These are phyloP conservation scores for Hypoxylon sp. DNA, from an alignment of 2,329 filamentous ascomycete species.

Conservation along the genomic window DNA sequence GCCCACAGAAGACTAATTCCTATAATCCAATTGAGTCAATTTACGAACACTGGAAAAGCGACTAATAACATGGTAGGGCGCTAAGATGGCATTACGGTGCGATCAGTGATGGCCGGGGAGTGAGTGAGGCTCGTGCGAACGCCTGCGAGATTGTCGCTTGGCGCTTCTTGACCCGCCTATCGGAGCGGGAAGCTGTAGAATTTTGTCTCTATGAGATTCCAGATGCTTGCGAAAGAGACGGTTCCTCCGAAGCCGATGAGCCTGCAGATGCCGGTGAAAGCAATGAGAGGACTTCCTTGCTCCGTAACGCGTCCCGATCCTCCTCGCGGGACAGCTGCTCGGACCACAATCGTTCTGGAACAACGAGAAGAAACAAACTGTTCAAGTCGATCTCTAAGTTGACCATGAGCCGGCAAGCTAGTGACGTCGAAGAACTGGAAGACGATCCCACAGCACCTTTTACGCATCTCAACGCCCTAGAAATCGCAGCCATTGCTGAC, in stretches of 20 bases:
- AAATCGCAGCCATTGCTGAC: slow-evolving; percentile 77
- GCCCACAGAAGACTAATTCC: not conserved
- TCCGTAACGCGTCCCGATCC: slow-evolving; percentile 51
- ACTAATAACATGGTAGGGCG: slow-evolving; percentile 62
- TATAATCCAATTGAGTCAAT: not conserved
- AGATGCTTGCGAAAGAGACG: slow-evolving; percentile 50
- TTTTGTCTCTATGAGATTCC: slow-evolving; percentile 81
- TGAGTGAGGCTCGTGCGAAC: slow-evolving; percentile 76
- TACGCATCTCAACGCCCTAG: slow-evolving; percentile 83
- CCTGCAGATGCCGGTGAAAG: slow-evolving; percentile 57
- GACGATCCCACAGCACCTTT: slow-evolving; percentile 78
- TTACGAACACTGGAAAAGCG: slow-evolving; percentile 1
- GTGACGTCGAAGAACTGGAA: slow-evolving; percentile 61
- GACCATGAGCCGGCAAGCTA: slow-evolving; percentile 61
- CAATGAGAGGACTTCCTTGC: slow-evolving; percentile 62
- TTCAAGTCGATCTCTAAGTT: slow-evolving; percentile 68
- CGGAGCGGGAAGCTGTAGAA: slow-evolving; percentile 79
- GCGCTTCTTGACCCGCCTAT: slow-evolving; percentile 78
- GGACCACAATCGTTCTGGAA: slow-evolving; percentile 53
- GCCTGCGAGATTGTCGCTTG: slow-evolving; percentile 86
- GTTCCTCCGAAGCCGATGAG: slow-evolving; percentile 41
- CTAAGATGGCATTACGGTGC: slow-evolving; percentile 80
- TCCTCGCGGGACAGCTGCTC: slow-evolving; percentile 39
- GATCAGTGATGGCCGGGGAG: slow-evolving; percentile 71
- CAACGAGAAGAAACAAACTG: slow-evolving; percentile 62